Evolutionary conservation across 257 asterid genomes (phyloP).

Genomic region (Fraxinus excelsior): DNA sequence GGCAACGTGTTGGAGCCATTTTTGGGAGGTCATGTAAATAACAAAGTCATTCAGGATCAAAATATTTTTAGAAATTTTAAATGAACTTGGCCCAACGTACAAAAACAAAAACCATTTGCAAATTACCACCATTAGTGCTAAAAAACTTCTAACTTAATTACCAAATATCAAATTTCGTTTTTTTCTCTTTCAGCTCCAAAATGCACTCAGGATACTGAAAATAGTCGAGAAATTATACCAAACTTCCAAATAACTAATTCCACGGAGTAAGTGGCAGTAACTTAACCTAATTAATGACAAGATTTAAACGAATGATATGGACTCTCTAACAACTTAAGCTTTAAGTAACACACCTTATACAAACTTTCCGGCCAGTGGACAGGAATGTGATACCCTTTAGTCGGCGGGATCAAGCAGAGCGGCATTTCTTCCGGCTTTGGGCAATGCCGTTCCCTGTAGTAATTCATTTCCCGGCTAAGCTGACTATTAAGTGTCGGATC

Average conservation of each 20-base stretch:
- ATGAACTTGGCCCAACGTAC: neutral
- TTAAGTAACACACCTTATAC: constrained; percentile 57
- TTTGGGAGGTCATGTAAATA: too few relatives aligned
- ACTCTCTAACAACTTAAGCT: neutral
- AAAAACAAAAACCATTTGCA: neutral
- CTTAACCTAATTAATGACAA: neutral
- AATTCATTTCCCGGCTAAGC: constrained; percentile 96
- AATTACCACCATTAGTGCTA: neutral
- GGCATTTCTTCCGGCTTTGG: constrained; percentile 73
- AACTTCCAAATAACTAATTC: neutral
- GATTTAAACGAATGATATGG: neutral
- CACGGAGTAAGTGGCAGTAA: neutral
- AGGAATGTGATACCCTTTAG: constrained; percentile 72
- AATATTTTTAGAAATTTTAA: too few relatives aligned
- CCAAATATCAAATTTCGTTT: neutral
- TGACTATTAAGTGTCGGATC: constrained; percentile 88
- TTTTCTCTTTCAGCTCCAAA: neutral
- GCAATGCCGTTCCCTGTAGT: constrained; percentile 94
- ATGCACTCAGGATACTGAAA: neutral
- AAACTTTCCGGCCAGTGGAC: constrained; percentile 96
- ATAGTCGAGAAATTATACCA: neutral
- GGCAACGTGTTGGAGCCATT: too few relatives aligned
- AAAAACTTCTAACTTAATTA: neutral
- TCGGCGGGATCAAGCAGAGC: constrained; percentile 93
- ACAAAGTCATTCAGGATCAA: neutral